These are phyloP conservation scores for Termitomyces sp. DNA, from an alignment of 768 basidiomycete species.

Conservation along the genomic window DNA sequence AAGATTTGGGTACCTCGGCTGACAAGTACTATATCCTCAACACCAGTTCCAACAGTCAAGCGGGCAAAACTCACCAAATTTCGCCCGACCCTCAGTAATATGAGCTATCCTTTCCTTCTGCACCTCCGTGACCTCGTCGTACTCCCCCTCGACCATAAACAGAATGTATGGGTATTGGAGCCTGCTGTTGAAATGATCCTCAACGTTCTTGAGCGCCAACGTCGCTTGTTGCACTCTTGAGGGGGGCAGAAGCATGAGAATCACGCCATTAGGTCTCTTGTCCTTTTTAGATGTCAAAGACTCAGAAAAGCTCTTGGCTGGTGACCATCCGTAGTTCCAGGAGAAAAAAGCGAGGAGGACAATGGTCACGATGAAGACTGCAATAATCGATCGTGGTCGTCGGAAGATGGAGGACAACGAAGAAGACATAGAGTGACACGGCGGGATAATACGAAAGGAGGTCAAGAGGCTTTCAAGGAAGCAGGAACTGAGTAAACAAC, in stretches of 20 bases:
- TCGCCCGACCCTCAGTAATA: slow-evolving; percentile 22
- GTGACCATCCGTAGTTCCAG: not conserved
- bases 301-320: not conserved
- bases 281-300: not conserved
- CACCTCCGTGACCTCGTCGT: slow-evolving; percentile 15
- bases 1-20: slow-evolving; percentile 15
- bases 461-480: not conserved
- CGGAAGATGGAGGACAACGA: slow-evolving; percentile 3
- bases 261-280: slow-evolving; percentile 18
- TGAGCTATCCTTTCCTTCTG: slow-evolving; percentile 17
- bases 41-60: not conserved
- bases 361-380: not conserved
- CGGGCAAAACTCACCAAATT: slow-evolving; percentile 15
- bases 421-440: slow-evolving; percentile 3
- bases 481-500: not conserved
- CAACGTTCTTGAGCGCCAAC: slow-evolving; percentile 21
- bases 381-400: slow-evolving; percentile 3
- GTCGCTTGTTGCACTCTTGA: slow-evolving; percentile 20
- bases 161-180: slow-evolving; percentile 24
- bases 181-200: slow-evolving; percentile 24
- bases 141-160: slow-evolving; percentile 21
- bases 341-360: slow-evolving; percentile 1
- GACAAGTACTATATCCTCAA: slow-evolving; percentile 1
- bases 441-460: not conserved
- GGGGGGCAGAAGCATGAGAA: slow-evolving; percentile 21